A percentile compares a stretch with the other conserved stretches of the same genome.
These are phyloP conservation scores for Chytriomyces confervae DNA, from an alignment of 192 early-diverging fungal genomes.

Conservation along the genomic window DNA sequence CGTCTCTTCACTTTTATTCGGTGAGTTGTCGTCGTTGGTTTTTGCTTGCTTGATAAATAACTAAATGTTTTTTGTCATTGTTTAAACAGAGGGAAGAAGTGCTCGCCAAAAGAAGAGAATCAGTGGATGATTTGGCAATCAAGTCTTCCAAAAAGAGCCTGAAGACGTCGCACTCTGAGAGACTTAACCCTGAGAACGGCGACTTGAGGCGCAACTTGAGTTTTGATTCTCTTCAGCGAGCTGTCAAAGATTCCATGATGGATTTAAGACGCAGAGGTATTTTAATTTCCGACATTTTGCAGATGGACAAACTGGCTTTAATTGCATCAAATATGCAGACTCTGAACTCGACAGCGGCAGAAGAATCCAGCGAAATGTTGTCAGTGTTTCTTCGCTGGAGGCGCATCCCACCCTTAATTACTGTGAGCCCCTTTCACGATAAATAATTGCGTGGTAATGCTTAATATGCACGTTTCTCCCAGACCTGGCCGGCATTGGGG, in stretches of 20 bases:
- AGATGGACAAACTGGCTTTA: conserved; percentile 11
- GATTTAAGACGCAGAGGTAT: conserved; percentile 33
- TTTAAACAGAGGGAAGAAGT: conserved; percentile 22
- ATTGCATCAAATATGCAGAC: conserved; percentile 13
- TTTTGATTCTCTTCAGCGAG: conserved; percentile 67
- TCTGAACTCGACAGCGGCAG: conserved; percentile 35
- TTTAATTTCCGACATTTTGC: conserved; percentile 32
- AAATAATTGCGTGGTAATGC: neutral
- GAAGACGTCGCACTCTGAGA: neutral
- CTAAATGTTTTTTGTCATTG: neutral
- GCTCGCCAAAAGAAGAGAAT: conserved; percentile 30
- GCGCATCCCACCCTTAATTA: conserved; percentile 58
- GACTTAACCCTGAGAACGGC: conserved; percentile 22
- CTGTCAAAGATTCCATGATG: conserved; percentile 56
- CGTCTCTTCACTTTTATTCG: conserved; percentile 48
- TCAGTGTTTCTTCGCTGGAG: conserved; percentile 49
- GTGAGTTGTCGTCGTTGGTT: conserved; percentile 31
- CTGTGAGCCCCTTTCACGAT: conserved; percentile 36
- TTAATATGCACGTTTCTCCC: conserved; percentile 12
- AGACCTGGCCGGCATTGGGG: conserved; percentile 59
- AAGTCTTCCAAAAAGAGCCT: conserved; percentile 29
- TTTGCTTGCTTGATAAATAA: neutral
- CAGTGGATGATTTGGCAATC: conserved; percentile 46
- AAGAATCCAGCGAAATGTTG: conserved; percentile 37
- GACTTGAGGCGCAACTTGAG: conserved; percentile 53